A percentile compares a stretch with the other conserved stretches of the same genome.
Conservation (phyloP, 208 protist species). For the Leishmania tarentolae region DNA sequence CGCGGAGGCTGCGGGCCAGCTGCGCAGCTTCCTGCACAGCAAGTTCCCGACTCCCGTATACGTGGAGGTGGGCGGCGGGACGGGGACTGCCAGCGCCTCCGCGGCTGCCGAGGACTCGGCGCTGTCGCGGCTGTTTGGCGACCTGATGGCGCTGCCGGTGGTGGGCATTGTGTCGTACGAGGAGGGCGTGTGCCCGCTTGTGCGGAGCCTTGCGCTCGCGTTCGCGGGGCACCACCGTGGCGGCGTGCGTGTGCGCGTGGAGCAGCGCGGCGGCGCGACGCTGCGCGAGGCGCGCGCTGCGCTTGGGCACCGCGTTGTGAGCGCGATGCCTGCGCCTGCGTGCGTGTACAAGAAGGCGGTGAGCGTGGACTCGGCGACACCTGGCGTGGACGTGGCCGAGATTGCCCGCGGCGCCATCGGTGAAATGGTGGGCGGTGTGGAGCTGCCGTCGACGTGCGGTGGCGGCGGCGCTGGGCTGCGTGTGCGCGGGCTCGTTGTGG, state of each 20-base stretch:
- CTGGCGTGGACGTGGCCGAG: neutral
- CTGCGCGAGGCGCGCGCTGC: constrained; percentile 14
- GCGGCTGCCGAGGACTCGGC: constrained; percentile 10
- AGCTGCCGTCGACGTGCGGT: constrained; percentile 26
- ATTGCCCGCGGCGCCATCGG: neutral
- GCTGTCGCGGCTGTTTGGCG: constrained; percentile 19
- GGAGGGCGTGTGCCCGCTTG: constrained; percentile 46
- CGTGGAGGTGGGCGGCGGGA: constrained; percentile 20
- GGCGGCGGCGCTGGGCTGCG: constrained; percentile 16
- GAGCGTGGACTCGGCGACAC: neutral
- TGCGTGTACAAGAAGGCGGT: constrained; percentile 26
- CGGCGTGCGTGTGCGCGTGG: constrained; percentile 16
- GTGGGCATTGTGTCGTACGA: constrained; percentile 40
- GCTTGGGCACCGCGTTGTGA: constrained; percentile 24
- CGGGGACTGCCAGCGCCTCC: neutral
- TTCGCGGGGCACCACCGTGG: constrained; percentile 45
- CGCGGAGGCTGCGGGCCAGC: constrained; percentile 4
- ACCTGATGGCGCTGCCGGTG: constrained; percentile 51
- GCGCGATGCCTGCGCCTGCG: constrained; percentile 27
- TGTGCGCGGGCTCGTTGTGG: constrained; percentile 38
- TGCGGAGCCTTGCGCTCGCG: constrained; percentile 49
- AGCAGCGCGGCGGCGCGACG: constrained; percentile 11
- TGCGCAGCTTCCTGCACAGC: constrained; percentile 24
- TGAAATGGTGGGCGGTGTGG: neutral
- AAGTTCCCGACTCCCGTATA: constrained; percentile 28